phyloP scores from a whole-genome alignment of 116 monocot species.

The Zostera marina region DNA sequence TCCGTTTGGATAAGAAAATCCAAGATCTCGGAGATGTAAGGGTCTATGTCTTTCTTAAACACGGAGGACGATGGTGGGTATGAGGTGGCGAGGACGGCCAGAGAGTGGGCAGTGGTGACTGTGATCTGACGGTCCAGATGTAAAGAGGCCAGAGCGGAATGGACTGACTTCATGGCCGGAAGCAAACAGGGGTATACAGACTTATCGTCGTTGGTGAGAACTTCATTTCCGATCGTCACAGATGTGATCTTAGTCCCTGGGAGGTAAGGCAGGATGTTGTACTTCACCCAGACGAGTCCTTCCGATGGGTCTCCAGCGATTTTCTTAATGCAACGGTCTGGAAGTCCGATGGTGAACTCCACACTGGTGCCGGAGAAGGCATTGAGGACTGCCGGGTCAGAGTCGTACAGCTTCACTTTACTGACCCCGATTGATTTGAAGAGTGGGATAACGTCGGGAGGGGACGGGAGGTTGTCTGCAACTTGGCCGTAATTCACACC shows the following conservation, averaged over 20 bases:
- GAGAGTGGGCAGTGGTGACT: constrained; percentile 10
- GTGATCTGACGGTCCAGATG: constrained; percentile 7
- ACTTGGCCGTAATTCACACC: constrained; percentile 31
- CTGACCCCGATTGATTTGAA: constrained; percentile 9
- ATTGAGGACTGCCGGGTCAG: constrained; percentile 11
- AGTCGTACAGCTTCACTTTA: constrained; percentile 20
- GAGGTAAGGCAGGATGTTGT: constrained; percentile 56
- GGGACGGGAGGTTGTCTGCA: constrained; percentile 25
- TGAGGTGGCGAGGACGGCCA: constrained; percentile 3
- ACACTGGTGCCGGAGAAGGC: constrained; percentile 16
- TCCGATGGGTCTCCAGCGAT: background rate
- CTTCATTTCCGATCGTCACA: constrained; percentile 82
- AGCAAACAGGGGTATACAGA: constrained; percentile 38
- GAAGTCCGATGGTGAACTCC: constrained; percentile 14
- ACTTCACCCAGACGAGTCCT: constrained; percentile 17
- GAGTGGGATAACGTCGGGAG: constrained; percentile 7
- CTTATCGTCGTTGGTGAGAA: constrained; percentile 38
- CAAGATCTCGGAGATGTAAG: background rate
- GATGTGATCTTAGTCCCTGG: constrained; percentile 59
- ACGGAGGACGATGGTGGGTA: constrained; percentile 10
- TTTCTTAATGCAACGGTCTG: constrained; percentile 10
- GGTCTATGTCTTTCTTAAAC: constrained; percentile 1
- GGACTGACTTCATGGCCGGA: constrained; percentile 36
- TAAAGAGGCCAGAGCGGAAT: constrained; percentile 6
- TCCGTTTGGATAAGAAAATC: background rate